Percentiles rank a stretch among this genome's conserved stretches.
Evolutionary conservation across 331 rosid genomes (phyloP).

Genomic region (Quercus phellos): DNA sequence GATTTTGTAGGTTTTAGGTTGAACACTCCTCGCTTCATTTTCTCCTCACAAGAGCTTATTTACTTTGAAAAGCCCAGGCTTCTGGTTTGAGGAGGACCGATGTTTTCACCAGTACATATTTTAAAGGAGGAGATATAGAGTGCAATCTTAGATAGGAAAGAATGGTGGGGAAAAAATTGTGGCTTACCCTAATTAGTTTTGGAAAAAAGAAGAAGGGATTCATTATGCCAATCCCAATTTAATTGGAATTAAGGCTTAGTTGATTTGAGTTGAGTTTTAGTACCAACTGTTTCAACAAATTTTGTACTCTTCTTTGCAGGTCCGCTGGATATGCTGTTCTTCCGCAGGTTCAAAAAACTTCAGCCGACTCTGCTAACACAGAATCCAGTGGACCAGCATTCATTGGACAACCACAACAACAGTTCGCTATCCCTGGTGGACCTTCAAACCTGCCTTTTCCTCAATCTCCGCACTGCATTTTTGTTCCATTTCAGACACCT

Average conservation of each 20-base stretch:
- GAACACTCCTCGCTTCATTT: background rate
- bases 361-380: slow-evolving; percentile 26
- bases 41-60: background rate
- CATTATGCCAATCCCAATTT: background rate
- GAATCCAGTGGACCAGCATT: slow-evolving; percentile 39
- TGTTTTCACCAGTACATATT: background rate
- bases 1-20: background rate
- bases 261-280: background rate
- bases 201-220: too few relatives aligned
- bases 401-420: slow-evolving; percentile 34
- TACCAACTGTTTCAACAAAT: slow-evolving; percentile 7
- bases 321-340: slow-evolving; percentile 53
- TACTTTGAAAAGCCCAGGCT: background rate
- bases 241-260: background rate
- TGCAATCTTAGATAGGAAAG: background rate
- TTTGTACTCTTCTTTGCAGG: slow-evolving; percentile 39
- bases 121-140: background rate
- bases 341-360: slow-evolving; percentile 47
- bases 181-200: background rate
- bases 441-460: slow-evolving; percentile 43
- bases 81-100: background rate
- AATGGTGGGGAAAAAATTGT: background rate
- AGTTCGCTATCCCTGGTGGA: slow-evolving; percentile 43
- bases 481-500: slow-evolving; percentile 42
- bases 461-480: slow-evolving; percentile 36